A percentile compares a stretch with the other conserved stretches of the same genome.
These are phyloP conservation scores for Cunninghamia lanceolata DNA, from an alignment of 75 land plant genomes.

Conservation along the genomic window DNA sequence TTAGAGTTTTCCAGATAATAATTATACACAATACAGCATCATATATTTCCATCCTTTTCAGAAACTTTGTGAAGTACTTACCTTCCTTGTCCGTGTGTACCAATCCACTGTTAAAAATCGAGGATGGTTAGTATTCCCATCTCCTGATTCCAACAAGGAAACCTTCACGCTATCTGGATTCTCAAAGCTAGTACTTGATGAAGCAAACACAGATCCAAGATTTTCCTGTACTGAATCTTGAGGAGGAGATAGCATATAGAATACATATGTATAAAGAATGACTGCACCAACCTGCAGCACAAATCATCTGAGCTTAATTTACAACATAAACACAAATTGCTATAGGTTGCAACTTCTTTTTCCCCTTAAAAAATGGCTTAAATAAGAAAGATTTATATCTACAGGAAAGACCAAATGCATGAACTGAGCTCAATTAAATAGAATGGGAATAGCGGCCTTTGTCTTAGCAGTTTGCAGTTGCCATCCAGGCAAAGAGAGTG, in stretches of 20 bases:
- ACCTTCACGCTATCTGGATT: slow-evolving; percentile 23
- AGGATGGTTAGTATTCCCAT: neutral
- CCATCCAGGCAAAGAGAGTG: neutral
- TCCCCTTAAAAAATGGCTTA: neutral
- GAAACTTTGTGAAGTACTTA: neutral
- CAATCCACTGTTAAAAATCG: neutral
- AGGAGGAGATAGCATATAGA: slow-evolving; percentile 86
- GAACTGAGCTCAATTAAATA: neutral
- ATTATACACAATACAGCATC: neutral
- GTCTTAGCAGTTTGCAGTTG: neutral
- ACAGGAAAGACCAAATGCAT: neutral
- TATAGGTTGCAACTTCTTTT: neutral
- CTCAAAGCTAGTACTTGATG: neutral
- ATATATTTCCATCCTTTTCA: neutral
- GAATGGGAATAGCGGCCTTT: neutral
- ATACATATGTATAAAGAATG: slow-evolving; percentile 86
- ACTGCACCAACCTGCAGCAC: slow-evolving; percentile 85
- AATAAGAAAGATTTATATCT: neutral
- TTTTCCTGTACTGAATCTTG: slow-evolving; percentile 46
- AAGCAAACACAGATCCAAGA: slow-evolving; percentile 15
- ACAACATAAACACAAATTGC: neutral
- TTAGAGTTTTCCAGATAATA: neutral
- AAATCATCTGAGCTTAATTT: slow-evolving; percentile 3
- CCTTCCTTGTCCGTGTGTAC: neutral
- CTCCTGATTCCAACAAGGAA: slow-evolving; percentile 36